Evolutionary conservation across 129 eudicot species (phyloP), one percentile per base, ranked within the genome.

Genomic region (Centrapalus pauciflorus): DNA sequence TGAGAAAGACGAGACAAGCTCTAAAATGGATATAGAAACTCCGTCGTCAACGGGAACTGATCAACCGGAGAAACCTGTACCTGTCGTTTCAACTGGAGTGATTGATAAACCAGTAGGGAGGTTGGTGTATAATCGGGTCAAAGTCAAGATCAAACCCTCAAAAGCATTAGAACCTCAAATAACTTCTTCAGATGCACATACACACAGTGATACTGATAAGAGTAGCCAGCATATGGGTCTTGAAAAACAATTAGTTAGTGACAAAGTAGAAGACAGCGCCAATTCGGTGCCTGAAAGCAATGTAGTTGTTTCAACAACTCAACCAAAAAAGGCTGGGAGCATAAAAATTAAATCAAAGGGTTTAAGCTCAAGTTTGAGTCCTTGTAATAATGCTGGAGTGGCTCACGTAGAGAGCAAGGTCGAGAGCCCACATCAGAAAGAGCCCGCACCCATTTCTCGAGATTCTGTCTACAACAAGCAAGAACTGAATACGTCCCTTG

Each of bases 71-170:
- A 79, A 69, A 55, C 79, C 66, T 37, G 82, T 69, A 19, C 50
- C 38, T 76, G 65, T 76, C 23, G 66, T 33, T 77, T 54, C 84
- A 40, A 63, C 62, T 9, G 72, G 69, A 45, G 73, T 75, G 54
- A 46, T 25, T 17, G 70, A 77, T 51, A 84, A 80, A 35, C 75
- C 83, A 19, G 61, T 82, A 43, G 87, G 88, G 12, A 72, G 73
- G 70, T 75, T 79, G 72, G 98, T 88, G 16, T 93, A 93, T 49
- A 82, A 82, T 24, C 83, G 98, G 24, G 95, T 93, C 10, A 93
- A 82, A 75, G 91, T 93, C 30, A 93, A 80, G 77, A 76, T 93
- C 21, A 93, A 88, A 74, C 46, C 83, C 29, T 80, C 95, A 30
- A 90, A 90, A 66, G 79, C 79, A 43, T 64, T 87, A 26, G 93